These are phyloP conservation scores for Ustilago hordei DNA, from an alignment of 1,284 basidiomycete species.

Conservation along the genomic window DNA sequence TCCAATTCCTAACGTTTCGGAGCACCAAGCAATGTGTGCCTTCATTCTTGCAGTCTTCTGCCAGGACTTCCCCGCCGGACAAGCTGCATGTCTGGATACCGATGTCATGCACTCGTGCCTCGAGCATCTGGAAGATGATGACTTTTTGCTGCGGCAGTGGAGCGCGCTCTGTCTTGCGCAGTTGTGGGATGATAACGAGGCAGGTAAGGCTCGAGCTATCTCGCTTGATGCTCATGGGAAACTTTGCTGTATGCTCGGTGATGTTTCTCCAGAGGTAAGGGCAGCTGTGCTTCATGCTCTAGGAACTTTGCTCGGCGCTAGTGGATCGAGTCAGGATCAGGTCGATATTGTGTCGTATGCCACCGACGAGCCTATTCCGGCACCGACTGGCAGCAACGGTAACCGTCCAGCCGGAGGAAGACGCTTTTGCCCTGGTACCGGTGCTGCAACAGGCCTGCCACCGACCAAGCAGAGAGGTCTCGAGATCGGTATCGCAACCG, in stretches of 20 bases:
- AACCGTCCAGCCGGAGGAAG: constrained; percentile 26
- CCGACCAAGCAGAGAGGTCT: constrained; percentile 79
- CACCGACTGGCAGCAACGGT: constrained; percentile 10
- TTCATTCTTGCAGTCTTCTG: constrained; percentile 95
- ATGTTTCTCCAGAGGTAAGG: constrained; percentile 92
- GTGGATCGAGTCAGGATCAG: constrained; percentile 72
- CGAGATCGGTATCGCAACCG: constrained; percentile 74
- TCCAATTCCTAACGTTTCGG: constrained; percentile 86
- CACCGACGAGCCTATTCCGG: constrained; percentile 29
- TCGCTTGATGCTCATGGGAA: constrained; percentile 86
- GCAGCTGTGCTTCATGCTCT: constrained; percentile 91
- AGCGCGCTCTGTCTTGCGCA: constrained; percentile 91
- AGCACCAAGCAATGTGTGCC: constrained; percentile 98
- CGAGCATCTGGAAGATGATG: constrained; percentile 83
- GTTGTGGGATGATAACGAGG: constrained; percentile 93
- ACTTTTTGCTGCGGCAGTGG: constrained; percentile 94
- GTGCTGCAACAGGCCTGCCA: constrained; percentile 80
- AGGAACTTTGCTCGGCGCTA: constrained; percentile 91
- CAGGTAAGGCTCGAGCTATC: constrained; percentile 87
- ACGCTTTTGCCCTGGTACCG: constrained; percentile 80
- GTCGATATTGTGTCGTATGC: constrained; percentile 52
- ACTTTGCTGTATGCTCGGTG: constrained; percentile 83
- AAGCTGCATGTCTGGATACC: constrained; percentile 85
- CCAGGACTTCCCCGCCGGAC: constrained; percentile 86
- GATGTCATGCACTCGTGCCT: constrained; percentile 91